Percentiles rank a stretch among this genome's conserved stretches.
phyloP scores from a whole-genome alignment of 169 alveolate species.

The Plasmodium relictum region DNA sequence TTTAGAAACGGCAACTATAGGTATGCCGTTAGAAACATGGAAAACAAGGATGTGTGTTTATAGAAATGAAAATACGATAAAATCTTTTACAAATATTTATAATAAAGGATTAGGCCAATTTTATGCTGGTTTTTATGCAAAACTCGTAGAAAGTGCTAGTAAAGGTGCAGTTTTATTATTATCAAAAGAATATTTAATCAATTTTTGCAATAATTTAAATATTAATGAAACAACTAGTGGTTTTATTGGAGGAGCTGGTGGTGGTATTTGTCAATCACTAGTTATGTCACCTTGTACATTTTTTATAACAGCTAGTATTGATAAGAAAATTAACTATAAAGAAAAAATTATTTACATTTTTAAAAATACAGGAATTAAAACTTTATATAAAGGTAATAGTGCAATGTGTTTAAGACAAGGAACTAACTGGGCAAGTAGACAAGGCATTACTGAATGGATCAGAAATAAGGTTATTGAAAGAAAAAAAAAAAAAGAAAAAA shows the following conservation, averaged over 20 bases:
- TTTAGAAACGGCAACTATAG: conserved; percentile 86
- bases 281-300: conserved; percentile 89
- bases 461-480: conserved; percentile 46
- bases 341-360: conserved; percentile 37
- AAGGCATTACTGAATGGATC: conserved; percentile 85
- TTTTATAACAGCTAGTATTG: conserved; percentile 85
- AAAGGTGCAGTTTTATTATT: conserved; percentile 85
- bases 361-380: conserved; percentile 78
- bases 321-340: conserved; percentile 75
- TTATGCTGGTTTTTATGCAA: conserved; percentile 84
- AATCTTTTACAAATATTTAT: conserved; percentile 76
- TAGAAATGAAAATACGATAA: conserved; percentile 80
- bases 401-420: conserved; percentile 87
- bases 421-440: conserved; percentile 89
- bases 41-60: conserved; percentile 88
- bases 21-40: conserved; percentile 89
- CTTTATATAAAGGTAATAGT: conserved; percentile 84
- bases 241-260: conserved; percentile 86
- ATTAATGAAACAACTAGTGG: conserved; percentile 79
- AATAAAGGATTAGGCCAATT: conserved; percentile 80
- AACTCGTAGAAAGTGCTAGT: conserved; percentile 81
- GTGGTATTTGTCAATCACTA: conserved; percentile 82
- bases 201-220: conserved; percentile 30
- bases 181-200: conserved; percentile 79
- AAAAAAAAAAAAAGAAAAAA: conserved; percentile 19